Evolutionary conservation across 2,329 filamentous ascomycete species (phyloP), one percentile per base, ranked within the genome.

Genomic region (Cercospora sp.): DNA sequence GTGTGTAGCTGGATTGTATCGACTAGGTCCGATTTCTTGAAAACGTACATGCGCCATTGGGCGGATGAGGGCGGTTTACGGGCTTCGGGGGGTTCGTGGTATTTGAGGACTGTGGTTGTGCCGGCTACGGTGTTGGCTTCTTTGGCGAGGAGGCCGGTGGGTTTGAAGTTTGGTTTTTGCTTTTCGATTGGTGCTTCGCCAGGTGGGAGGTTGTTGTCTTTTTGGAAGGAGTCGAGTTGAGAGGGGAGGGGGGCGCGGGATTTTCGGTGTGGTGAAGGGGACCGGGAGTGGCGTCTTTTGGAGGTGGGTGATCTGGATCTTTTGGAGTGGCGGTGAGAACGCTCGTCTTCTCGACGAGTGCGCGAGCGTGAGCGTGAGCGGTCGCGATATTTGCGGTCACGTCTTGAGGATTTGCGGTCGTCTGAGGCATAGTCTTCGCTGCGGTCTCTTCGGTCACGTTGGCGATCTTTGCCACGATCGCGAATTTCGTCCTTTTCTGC

Each of bases 81-180:
- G 60, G 94, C 92, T 82, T 99, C 95, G 10, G 92, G 83, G 1
- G 95, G 95, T 80, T 99, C 95, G 81, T 97, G 92, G 80, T 99
- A 99, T 83, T 98, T 98, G 58, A 99, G 87, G 3, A 92, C 88
- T 64, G 97, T 89, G 23, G 86, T 86, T 3, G 89, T 90, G 66
- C 92, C 92, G 9, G 87, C 87, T 70, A 96, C 89, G 7, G 88
- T 88, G 78, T 99, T 98, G 62, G 93, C 93, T 71, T 93, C 93
- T 55, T 93, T 92, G 2, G 95, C 95, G 18, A 99, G 85, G 7
- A 91, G 84, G 30, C 95, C 95, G 0, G 93, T 93, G 36, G 85
- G 87, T 20, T 86, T 87, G 79, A 91, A 96, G 80, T 97, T 99
- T 48, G 94, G 91, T 79, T 93, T 94, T 78, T 98, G 90, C 76